A percentile compares a stretch with the other conserved stretches of the same genome.
These are phyloP conservation scores for Colletotrichum falcatum DNA, from an alignment of 2,329 filamentous ascomycete species.

Conservation along the genomic window DNA sequence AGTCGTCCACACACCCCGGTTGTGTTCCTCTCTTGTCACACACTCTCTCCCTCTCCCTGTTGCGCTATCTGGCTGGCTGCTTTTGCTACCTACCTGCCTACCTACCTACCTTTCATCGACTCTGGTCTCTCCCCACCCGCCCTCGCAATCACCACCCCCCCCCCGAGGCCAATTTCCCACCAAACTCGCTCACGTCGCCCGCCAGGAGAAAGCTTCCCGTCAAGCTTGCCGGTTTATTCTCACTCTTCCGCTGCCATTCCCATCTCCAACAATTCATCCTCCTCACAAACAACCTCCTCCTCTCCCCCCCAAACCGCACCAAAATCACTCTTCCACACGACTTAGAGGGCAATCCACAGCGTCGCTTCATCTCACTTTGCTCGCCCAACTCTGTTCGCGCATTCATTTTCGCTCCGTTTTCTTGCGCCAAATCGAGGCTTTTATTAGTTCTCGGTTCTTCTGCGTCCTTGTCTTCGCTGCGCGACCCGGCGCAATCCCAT, in stretches of 20 bases:
- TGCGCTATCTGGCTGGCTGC: background rate
- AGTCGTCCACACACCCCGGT: background rate
- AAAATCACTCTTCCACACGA: slow-evolving; percentile 44
- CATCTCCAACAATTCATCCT: slow-evolving; percentile 39
- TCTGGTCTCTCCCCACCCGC: slow-evolving; percentile 32
- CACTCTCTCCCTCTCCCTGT: background rate
- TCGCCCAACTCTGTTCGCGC: slow-evolving; percentile 41
- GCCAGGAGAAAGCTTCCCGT: slow-evolving; percentile 31
- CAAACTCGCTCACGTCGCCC: slow-evolving; percentile 37
- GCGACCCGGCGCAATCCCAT: slow-evolving; percentile 40
- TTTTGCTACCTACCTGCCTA: slow-evolving; percentile 16
- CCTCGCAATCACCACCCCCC: slow-evolving; percentile 38
- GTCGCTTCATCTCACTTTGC: slow-evolving; percentile 34
- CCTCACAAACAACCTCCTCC: slow-evolving; percentile 41
- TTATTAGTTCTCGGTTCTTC: slow-evolving; percentile 61
- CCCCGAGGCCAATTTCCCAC: slow-evolving; percentile 40
- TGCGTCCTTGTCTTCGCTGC: slow-evolving; percentile 40
- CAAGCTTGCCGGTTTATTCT: slow-evolving; percentile 34
- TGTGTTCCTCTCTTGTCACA: background rate
- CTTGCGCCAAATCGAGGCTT: slow-evolving; percentile 55
- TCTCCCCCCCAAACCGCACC: slow-evolving; percentile 38
- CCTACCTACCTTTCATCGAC: slow-evolving; percentile 4
- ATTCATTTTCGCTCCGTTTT: slow-evolving; percentile 43
- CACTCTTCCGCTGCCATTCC: slow-evolving; percentile 36
- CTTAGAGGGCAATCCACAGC: slow-evolving; percentile 41